Evolutionary conservation across 192 early-diverging fungal species (phyloP), one percentile per base, ranked within the genome.

Genomic region (Coemansia sp.): DNA sequence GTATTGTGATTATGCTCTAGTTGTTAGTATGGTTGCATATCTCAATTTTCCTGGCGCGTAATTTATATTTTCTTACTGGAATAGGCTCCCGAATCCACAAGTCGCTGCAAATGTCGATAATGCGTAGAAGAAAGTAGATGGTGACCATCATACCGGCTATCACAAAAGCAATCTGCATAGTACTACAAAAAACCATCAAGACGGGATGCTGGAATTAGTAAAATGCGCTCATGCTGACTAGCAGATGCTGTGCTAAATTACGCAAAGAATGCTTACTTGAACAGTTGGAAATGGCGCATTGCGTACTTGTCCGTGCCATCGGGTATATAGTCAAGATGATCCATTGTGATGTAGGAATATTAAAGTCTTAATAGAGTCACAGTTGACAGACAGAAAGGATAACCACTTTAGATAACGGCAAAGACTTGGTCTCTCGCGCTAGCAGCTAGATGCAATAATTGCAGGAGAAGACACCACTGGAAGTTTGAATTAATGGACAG

Each of bases 131-230:
- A 65, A 81, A 81, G 41, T 75, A 81, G 11, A 59, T 37, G 0
- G 69, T 72, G 3, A 65, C 78, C 26, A 66, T 65, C 8, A 58
- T 33, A 0, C 78, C 78, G 12, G 65, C 43, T 12, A 75, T 38
- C 2, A 64, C 73, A 56, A 72, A 69, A 2, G 57, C 62, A 52
- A 75, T 69, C 28, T 81, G 78, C 72, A 81, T 68, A n/a, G 73
- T 66, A n/a, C 73, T 81, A 80, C 69, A 73, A 0, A 8, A 31
- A 14, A 31, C 31, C 31, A 31, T 31, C 4, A 47, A 20, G 6
- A 55, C 6, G n/a, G 28, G 28, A 4, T 33, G 6, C 14, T 31
- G 31, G 2, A 26, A 5, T 16, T 23, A 21, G n/a, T 58, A n/a
- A 58, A 10, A 20, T 23, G 0, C 18, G 20, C 35, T 2, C 10